phyloP scores from a whole-genome alignment of 495 filamentous ascomycete species.

The Talaromyces proteolyticus region DNA sequence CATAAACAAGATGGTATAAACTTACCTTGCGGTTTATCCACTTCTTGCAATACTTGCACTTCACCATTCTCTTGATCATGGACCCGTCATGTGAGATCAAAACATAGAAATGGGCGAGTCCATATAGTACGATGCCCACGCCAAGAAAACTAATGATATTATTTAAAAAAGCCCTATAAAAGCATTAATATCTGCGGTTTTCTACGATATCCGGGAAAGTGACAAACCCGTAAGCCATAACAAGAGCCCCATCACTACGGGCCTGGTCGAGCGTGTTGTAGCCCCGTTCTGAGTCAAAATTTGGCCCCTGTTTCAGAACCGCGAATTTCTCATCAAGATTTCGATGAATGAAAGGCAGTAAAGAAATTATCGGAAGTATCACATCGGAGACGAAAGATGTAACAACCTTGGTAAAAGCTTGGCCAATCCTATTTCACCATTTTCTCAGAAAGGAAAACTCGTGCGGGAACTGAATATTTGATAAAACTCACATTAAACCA shows the following conservation, averaged over 20 bases:
- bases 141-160: slow-evolving; percentile 60
- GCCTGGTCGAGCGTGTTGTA: slow-evolving; percentile 69
- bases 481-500: slow-evolving; percentile 57
- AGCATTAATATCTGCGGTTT: background rate
- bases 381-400: slow-evolving; percentile 69
- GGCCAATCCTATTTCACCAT: slow-evolving; percentile 47
- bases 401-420: slow-evolving; percentile 67
- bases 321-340: slow-evolving; percentile 76
- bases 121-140: slow-evolving; percentile 61
- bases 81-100: slow-evolving; percentile 48
- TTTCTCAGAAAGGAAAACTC: slow-evolving; percentile 1
- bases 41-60: slow-evolving; percentile 69
- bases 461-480: background rate
- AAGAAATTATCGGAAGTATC: slow-evolving; percentile 60
- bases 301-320: slow-evolving; percentile 50
- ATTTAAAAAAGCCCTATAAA: slow-evolving; percentile 54
- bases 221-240: slow-evolving; percentile 63
- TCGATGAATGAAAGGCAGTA: slow-evolving; percentile 61
- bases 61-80: slow-evolving; percentile 64
- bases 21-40: slow-evolving; percentile 59
- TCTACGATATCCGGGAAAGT: background rate
- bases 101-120: slow-evolving; percentile 60
- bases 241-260: slow-evolving; percentile 62
- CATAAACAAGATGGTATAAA: slow-evolving; percentile 8
- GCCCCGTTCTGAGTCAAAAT: slow-evolving; percentile 34